Base-by-base conservation (phyloP, 257 asterid species). In the Petunia axillaris region DNA sequence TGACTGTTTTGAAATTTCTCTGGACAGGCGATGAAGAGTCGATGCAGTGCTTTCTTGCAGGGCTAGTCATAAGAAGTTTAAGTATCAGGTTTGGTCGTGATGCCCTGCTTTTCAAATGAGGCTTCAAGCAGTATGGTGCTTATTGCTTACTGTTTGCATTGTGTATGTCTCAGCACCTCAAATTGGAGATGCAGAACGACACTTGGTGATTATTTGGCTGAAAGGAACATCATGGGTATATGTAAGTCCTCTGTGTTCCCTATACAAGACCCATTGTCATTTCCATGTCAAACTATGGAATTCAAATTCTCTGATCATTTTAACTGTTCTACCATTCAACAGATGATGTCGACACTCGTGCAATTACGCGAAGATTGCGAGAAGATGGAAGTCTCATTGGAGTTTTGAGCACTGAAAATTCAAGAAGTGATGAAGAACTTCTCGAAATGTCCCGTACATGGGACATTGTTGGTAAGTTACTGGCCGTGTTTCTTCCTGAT, bases 331-430 rank as follows among this genome's bases (percentile, higher is more conserved):
- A 64, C 71, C 79, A 11, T 79, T 68, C 79, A 81, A 84, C 89
- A 95, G 99, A 92, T 87, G 98, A 93, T 79, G 97, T 95, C 16
- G 98, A 95, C 84, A 95, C 99, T 80, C 97, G 98, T 85, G 99
- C 99, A 58, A 93, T 93, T 82, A 93, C 99, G 80, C 91, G 97
- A 85, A 91, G 89, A 78, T 65, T 86, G 79, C 82, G 99, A 78
- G 88, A 95, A 87, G 97, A 93, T 77, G 99, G 99, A 80, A 95
- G 98, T 87, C 99, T 95, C 86, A 89, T 90, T 50, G 99, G 98
- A 86, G 98, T 95, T 2, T 85, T 93, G 85, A 95, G 95, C 89
- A 95, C 98, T 0, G 99, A 93, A 74, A 84, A 86, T 50, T 84
- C 93, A 70, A 91, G 86, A 88, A 85, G 94, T 10, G 95, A 93